Base-by-base conservation (phyloP, 768 basidiomycete genomes). In the Auricularia sp. region DNA sequence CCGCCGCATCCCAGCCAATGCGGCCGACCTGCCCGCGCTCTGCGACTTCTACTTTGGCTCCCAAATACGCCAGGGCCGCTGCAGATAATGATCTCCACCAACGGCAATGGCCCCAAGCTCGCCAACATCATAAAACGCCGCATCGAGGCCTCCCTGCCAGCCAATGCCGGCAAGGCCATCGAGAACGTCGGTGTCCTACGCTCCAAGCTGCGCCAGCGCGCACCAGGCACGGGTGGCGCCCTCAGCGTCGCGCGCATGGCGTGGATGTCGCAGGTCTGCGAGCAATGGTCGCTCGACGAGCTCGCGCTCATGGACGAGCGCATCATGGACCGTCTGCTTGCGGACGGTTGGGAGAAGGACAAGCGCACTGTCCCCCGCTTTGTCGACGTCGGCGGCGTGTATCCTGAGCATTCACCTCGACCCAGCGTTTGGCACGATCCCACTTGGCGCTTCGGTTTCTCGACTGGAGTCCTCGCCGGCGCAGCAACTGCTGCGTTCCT, bases 21-120 rank as follows among this genome's bases (percentile, higher is more conserved):
- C 94, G 67, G 97, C 97, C 45, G 96, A 99, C 77, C 89, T 98
- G 66, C 97, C 97, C 2, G 86, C 90, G 54, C 84, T 87, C 54
- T 99, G 97, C 80, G 96, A 99, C 76, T 99, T 99, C 72, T 98
- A 95, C 80, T 99, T 98, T 77, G 97, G 97, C 62, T 90, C 92
- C 3, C 91, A 93, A 74, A 86, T 98, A 66, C 87, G 92, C 36
- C 83, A 87, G 66, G 95, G 96, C 0, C 95, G 0, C 78, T 99
- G 29, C 94, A 97, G 76, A 85, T 99, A 68, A 89, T 98, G 90
- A 86, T 99, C 62, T 95, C 93, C 18, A 98, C 97, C 3, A 92
- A 92, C 67, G 97, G 97, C 37, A 87, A 90, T 70, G 91, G 93
- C 13, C 97, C 97, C 1, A 88, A 91, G 71, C 81, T 98, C 72